Evolutionary conservation across 805 yeast genomes (phyloP).

Genomic region (Henningerozyma blattae): DNA sequence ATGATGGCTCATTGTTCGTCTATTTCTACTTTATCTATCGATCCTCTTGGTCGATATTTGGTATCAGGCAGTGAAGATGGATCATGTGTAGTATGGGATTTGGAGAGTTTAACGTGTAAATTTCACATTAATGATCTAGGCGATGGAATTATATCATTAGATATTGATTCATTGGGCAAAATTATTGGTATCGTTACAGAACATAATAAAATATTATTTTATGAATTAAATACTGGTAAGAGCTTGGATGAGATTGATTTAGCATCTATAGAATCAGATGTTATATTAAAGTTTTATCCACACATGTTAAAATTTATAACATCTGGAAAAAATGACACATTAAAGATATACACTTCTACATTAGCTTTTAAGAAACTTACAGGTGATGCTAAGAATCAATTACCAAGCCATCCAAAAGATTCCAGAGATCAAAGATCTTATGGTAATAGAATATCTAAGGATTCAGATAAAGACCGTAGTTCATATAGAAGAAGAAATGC

Average conservation of each 20-base stretch:
- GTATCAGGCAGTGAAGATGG: slow-evolving; percentile 36
- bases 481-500: too few relatives aligned
- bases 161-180: slow-evolving; percentile 15
- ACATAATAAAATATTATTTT: slow-evolving; percentile 10
- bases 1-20: slow-evolving; percentile 40
- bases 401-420: too few relatives aligned
- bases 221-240: slow-evolving; percentile 7
- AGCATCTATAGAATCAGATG: slow-evolving; percentile 4
- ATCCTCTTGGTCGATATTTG: slow-evolving; percentile 39
- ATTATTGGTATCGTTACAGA: slow-evolving; percentile 12
- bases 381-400: too few relatives aligned
- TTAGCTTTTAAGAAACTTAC: neutral
- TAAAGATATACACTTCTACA: slow-evolving; percentile 4
- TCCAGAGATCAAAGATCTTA: too few relatives aligned
- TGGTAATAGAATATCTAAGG: too few relatives aligned
- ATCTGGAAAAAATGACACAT: slow-evolving; percentile 11
- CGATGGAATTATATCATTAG: slow-evolving; percentile 11
- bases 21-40: slow-evolving; percentile 34
- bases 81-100: slow-evolving; percentile 16
- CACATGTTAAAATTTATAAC: slow-evolving; percentile 14
- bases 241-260: slow-evolving; percentile 2
- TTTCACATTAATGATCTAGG: slow-evolving; percentile 9
- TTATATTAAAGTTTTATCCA: slow-evolving; percentile 16
- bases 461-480: too few relatives aligned
- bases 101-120: slow-evolving; percentile 8